Conservation (phyloP, 1,284 basidiomycete species). For the Moniliella sp. region DNA sequence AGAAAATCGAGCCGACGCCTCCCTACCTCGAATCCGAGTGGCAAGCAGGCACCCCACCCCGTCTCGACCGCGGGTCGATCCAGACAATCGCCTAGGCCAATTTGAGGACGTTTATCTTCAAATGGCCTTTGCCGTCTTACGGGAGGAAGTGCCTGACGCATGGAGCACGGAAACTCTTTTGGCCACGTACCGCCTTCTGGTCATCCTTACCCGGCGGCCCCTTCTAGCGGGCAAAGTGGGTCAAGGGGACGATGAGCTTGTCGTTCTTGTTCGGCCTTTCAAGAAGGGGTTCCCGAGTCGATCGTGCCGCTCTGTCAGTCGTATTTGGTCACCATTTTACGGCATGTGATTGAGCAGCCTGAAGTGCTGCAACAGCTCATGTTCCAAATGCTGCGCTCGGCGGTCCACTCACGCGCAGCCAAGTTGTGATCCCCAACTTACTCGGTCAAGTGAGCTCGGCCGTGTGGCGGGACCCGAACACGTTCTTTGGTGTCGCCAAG, state of each 20-base stretch:
- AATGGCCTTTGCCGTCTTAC: no score
- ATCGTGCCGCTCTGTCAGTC: conserved; percentile 43
- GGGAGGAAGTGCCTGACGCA: no score
- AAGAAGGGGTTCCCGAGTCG: conserved; percentile 6
- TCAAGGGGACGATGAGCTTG: conserved; percentile 9
- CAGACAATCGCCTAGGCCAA: no score
- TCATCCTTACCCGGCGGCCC: conserved; percentile 15
- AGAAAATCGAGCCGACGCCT: no score
- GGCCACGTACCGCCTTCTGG: conserved; percentile 19
- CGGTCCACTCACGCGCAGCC: conserved; percentile 28
- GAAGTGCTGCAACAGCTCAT: conserved; percentile 50
- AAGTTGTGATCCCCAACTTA: conserved; percentile 46
- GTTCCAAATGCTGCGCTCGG: conserved; percentile 47
- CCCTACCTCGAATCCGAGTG: no score
- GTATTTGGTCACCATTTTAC: conserved; percentile 63
- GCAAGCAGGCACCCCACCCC: no score
- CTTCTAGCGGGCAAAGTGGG: conserved; percentile 9
- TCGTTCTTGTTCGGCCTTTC: conserved; percentile 15
- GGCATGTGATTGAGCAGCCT: conserved; percentile 68
- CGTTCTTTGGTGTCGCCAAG: conserved; percentile 48
- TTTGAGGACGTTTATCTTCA: no score
- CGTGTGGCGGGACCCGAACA: conserved; percentile 55
- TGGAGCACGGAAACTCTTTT: conserved; percentile 14
- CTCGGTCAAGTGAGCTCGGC: conserved; percentile 57
- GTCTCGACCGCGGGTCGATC: no score